Base-by-base conservation (phyloP, 805 yeast genomes). In the Lachancea fermentati region DNA sequence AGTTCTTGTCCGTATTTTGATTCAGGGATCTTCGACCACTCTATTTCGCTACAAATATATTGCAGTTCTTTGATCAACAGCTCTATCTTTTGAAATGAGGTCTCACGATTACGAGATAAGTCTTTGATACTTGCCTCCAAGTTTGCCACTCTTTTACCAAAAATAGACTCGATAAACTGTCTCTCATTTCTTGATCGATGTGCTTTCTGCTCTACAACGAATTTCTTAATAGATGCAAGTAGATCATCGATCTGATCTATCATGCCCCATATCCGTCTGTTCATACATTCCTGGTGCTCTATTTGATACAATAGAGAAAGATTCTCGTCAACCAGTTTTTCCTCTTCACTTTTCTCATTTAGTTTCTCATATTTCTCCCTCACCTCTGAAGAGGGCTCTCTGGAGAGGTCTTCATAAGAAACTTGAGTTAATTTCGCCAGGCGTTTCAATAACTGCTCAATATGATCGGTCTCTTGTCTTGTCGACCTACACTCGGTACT, bases 391-490 rank as follows among this genome's bases (percentile, higher is more conserved):
- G 47, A 44, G 3, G 55, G 42, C 12, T 51, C 47, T 12, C 30
- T 43, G 18, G 41, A 37, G n/a, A 39, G 38, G 9, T 46, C 46
- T 8, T 56, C 58, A 40, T 52, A 59, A 5, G 54, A 46, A 13
- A 57, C 45, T 9, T 55, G 52, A 2, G 59, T 51, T 31, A 57
- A 60, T 39, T 55, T 56, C 2, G 65, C 58, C 12, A 58, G 42
- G 22, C 58, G 44, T 34, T 49, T 50, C 6, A 58, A 37, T 3
- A 54, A 39, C 16, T 43, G 46, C 32, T 51, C 56, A n/a, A 59
- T 43, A 32, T 45, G 48, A 22, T 55, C 61, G 4, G 58, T 57
- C 30, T 57, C 57, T 36, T 51, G 54, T 30, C 64, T 46, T 6
- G 51, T 54, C 3, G 50, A 36, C 25, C 59, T 41, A 29, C 57